Conservation (phyloP, 1,139 yeast species). For the Ashbya aceris region DNA sequence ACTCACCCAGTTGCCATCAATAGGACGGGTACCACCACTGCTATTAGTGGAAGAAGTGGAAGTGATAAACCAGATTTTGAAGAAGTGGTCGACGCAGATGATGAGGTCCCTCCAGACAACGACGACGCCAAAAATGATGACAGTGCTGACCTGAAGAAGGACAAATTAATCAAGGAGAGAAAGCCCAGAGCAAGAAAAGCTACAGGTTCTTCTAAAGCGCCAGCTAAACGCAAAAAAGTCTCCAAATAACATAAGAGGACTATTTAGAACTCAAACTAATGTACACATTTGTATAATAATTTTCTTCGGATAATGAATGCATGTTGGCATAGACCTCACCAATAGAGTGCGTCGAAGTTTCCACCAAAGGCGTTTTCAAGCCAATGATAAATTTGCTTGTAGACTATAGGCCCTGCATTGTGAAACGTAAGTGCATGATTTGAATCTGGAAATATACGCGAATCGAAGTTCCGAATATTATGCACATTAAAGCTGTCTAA, state of each 20-base stretch:
- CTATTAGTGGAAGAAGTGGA: conserved; percentile 32
- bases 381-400: conserved; percentile 68
- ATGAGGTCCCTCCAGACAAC: conserved; percentile 45
- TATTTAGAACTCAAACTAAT: neutral
- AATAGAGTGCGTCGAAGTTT: conserved; percentile 28
- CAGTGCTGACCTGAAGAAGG: conserved; percentile 39
- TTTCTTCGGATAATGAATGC: neutral
- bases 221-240: conserved; percentile 17
- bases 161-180: conserved; percentile 45
- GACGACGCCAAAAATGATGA: conserved; percentile 33
- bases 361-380: conserved; percentile 60
- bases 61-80: conserved; percentile 47
- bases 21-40: conserved; percentile 33
- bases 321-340: neutral
- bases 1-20: conserved; percentile 84
- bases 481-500: conserved; percentile 58
- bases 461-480: conserved; percentile 72
- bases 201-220: conserved; percentile 14
- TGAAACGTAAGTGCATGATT: conserved; percentile 77
- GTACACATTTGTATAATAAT: neutral
- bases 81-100: conserved; percentile 54
- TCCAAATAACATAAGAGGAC: neutral
- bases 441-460: conserved; percentile 87
- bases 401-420: conserved; percentile 69
- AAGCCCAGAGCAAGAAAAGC: conserved; percentile 24